Percentiles rank a stretch among this genome's conserved stretches.
Evolutionary conservation across 2,329 filamentous ascomycete genomes (phyloP).

Genomic region (Colletotrichum sp.): DNA sequence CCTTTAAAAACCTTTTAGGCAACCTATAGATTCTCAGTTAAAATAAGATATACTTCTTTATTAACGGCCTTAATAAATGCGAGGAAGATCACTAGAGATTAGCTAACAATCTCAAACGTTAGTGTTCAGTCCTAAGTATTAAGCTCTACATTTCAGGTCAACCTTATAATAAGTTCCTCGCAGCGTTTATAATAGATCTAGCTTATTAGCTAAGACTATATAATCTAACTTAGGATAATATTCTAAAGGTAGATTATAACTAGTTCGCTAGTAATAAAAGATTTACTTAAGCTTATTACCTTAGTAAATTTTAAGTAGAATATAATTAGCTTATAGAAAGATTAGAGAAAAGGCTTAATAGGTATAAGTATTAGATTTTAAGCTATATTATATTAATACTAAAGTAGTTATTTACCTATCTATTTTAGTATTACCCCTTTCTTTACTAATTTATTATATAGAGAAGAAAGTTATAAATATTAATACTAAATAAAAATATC

Average conservation of each 20-base stretch:
- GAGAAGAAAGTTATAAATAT: background rate
- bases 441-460: background rate
- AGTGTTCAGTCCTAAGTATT: background rate
- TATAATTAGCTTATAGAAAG: too few species aligned
- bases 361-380: background rate
- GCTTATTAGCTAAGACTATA: slow-evolving; percentile 16
- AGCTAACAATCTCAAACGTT: background rate
- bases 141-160: slow-evolving; percentile 37
- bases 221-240: slow-evolving; percentile 21
- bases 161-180: slow-evolving; percentile 26
- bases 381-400: background rate
- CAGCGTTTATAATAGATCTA: background rate
- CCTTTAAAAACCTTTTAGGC: background rate
- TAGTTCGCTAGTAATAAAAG: background rate
- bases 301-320: too few species aligned
- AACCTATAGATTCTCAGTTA: background rate
- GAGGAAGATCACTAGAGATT: background rate
- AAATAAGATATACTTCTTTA: slow-evolving; percentile 23
- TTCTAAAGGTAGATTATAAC: background rate
- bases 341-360: background rate
- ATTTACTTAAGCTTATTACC: too few species aligned
- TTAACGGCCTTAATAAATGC: slow-evolving; percentile 32
- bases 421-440: background rate
- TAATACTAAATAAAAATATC: background rate
- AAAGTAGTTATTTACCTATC: background rate